Base-by-base conservation (phyloP, 2,329 filamentous ascomycete species). In the Calonectria hongkongensis region DNA sequence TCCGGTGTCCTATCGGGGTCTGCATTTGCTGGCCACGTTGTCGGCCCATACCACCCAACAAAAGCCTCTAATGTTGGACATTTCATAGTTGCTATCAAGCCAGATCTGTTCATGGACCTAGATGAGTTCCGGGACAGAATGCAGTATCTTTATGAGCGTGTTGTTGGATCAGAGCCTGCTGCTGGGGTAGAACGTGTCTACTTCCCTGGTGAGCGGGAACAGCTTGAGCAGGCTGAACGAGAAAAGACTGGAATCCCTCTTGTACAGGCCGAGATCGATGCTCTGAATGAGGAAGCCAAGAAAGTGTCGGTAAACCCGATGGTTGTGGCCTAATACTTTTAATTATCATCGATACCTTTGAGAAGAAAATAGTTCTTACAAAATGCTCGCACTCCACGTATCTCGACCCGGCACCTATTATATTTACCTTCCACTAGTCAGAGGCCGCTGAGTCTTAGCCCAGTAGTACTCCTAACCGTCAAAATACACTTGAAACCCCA, bases 21-120 rank as follows among this genome's bases (percentile, higher is more conserved):
- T 39, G 94, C 94, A 0, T 97, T 95, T 83, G 95, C 94, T 0
- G 94, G 94, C 0, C 88, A 94, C 79, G 94, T 97, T 21, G 94
- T 92, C 0, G 90, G 90, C 21, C 95, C 94, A 0, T 97, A 97
- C 81, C 94, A 95, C 79, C 88, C 92, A 3, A 92, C 89, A 0
- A 90, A 87, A 71, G 88, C 91, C 1, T 91, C 92, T 0, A 91
- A 95, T 78, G 94, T 95, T 0, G 94, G 94, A 0, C 94, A 95
- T 80, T 95, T 95, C 74, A 81, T 95, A 1, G 85, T 95, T 1
- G 93, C 90, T 21, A 89, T 95, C 76, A 94, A 94, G 80, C 93
- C 94, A 0, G 93, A 95, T 77, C 84, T 95, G 25, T 95, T 95
- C 74, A 91, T 95, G 89, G 87, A 87, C 66, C 74, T 93, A 72